These are phyloP conservation scores for Penicillium malachiteum DNA, from an alignment of 495 filamentous ascomycete genomes.

Conservation along the genomic window DNA sequence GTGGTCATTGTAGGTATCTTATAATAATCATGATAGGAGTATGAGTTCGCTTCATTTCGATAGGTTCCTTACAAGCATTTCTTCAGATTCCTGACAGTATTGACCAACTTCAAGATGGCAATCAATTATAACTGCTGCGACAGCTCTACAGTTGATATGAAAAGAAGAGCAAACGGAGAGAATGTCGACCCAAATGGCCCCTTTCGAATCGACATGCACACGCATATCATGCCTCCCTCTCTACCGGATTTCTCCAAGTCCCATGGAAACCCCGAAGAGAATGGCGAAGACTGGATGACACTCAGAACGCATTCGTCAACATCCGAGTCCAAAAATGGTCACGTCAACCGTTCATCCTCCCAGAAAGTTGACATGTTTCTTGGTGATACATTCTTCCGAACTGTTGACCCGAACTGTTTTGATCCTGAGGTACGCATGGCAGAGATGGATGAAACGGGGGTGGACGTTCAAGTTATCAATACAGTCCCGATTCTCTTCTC, in stretches of 20 bases:
- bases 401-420: slow-evolving; percentile 21
- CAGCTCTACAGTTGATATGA: neutral
- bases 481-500: slow-evolving; percentile 23
- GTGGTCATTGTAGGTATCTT: neutral
- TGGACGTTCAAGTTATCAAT: slow-evolving; percentile 20
- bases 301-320: slow-evolving; percentile 6
- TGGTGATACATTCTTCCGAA: slow-evolving; percentile 21
- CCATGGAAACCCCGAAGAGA: neutral
- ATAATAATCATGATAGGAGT: too few species aligned
- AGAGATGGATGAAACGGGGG: slow-evolving; percentile 20
- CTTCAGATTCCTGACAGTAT: neutral
- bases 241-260: slow-evolving; percentile 18
- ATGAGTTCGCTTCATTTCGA: too few species aligned
- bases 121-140: neutral
- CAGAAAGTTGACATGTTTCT: slow-evolving; percentile 22
- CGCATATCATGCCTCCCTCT: slow-evolving; percentile 24
- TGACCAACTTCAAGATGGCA: neutral
- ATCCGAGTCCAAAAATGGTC: neutral
- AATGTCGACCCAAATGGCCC: slow-evolving; percentile 1
- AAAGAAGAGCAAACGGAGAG: neutral
- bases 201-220: slow-evolving; percentile 25
- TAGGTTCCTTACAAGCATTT: too few species aligned
- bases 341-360: neutral
- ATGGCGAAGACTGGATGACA: slow-evolving; percentile 11
- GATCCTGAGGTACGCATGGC: slow-evolving; percentile 14